Percentiles rank a stretch among this genome's conserved stretches.
These are phyloP conservation scores for Chalara sp. DNA, from an alignment of 2,329 filamentous ascomycete species.

Conservation along the genomic window DNA sequence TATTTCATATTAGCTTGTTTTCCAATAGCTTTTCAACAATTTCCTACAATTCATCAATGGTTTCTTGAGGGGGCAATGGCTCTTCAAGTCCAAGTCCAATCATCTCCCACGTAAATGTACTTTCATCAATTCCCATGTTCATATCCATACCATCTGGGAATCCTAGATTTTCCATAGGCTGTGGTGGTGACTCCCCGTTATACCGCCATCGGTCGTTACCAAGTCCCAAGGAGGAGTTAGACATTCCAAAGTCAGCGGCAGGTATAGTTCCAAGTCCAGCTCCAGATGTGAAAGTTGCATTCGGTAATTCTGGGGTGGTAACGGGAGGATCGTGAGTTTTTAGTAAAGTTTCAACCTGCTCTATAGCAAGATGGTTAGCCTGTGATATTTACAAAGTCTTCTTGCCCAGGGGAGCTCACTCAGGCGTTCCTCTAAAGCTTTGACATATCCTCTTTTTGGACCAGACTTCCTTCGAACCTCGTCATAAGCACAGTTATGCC, in stretches of 20 bases:
- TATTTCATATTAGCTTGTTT: constrained; percentile 14
- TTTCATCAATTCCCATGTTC: constrained; percentile 42
- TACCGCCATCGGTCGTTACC: constrained; percentile 48
- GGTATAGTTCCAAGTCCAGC: constrained; percentile 16
- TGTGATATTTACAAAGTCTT: neutral
- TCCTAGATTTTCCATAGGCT: constrained; percentile 49
- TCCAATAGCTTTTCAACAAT: neutral
- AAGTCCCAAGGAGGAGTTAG: constrained; percentile 42
- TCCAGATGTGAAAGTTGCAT: constrained; percentile 14
- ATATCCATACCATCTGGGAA: constrained; percentile 41
- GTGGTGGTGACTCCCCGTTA: constrained; percentile 40
- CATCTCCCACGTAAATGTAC: constrained; percentile 75
- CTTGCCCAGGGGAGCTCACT: constrained; percentile 52
- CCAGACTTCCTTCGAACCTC: constrained; percentile 66
- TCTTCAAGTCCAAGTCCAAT: constrained; percentile 65
- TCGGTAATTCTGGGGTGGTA: constrained; percentile 12
- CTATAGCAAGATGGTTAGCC: constrained; percentile 37
- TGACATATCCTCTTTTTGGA: constrained; percentile 66
- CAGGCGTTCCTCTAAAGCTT: constrained; percentile 74
- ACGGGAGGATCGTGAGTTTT: constrained; percentile 62
- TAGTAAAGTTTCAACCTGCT: constrained; percentile 87
- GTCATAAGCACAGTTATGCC: constrained; percentile 62
- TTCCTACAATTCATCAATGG: constrained; percentile 73
- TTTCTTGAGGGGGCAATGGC: constrained; percentile 58
- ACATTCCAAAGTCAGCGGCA: constrained; percentile 34